A percentile compares a stretch with the other conserved stretches of the same genome.
Conservation (phyloP, 139 green algal species). For the Auxenochlorella pyrenoidosa region DNA sequence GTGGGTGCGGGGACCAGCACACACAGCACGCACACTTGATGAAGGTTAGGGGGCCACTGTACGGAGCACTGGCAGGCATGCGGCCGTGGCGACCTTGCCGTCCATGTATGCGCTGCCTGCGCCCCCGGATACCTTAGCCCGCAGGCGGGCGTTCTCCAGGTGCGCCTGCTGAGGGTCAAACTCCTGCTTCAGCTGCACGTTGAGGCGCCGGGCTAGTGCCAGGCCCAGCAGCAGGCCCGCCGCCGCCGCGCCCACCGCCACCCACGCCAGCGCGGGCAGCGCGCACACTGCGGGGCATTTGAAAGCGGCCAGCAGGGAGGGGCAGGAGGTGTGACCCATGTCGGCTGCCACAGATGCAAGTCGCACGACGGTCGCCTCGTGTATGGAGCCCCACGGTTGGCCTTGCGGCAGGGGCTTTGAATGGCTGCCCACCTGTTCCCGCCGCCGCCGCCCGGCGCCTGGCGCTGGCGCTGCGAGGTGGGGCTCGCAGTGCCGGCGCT, state of each 20-base stretch:
- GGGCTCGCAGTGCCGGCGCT: too few relatives aligned
- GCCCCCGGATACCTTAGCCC: slow-evolving; percentile 32
- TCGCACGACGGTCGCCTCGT: too few relatives aligned
- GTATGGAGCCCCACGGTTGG: too few relatives aligned
- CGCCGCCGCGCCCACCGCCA: background rate
- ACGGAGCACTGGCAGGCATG: background rate
- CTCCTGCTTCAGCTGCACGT: background rate
- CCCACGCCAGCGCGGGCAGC: slow-evolving; percentile 1
- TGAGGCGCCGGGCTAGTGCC: background rate
- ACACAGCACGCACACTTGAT: background rate
- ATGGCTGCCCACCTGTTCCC: too few relatives aligned
- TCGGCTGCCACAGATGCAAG: too few relatives aligned
- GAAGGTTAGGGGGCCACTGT: background rate
- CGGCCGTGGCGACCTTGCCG: background rate
- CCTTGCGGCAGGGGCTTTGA: too few relatives aligned
- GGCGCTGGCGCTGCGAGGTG: too few relatives aligned
- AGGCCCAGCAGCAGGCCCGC: slow-evolving; percentile 10
- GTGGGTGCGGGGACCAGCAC: background rate
- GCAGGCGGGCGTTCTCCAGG: slow-evolving; percentile 25
- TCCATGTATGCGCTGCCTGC: too few relatives aligned
- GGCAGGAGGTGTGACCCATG: too few relatives aligned
- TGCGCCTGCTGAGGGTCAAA: background rate
- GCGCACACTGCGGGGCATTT: background rate
- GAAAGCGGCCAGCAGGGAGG: too few relatives aligned
- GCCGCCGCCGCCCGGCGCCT: too few relatives aligned